Conservation (phyloP, 441 rosid species). For the Dalechampia spathulata region DNA sequence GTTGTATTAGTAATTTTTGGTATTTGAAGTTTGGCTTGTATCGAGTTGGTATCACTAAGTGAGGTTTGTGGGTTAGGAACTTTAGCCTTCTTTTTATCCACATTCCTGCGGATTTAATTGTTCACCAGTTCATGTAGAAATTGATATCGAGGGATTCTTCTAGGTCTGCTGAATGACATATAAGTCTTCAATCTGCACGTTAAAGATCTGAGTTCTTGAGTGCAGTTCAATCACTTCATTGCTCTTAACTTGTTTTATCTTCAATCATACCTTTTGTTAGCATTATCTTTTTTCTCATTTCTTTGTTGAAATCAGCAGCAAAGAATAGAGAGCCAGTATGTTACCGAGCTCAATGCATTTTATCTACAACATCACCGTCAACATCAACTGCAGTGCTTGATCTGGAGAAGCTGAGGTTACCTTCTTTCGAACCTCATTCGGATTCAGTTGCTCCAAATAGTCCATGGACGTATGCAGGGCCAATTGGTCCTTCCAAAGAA, state of each 20-base stretch:
- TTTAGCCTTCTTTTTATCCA: background rate
- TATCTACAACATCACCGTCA: conserved; percentile 52
- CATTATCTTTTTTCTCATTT: conserved; percentile 18
- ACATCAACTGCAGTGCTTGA: conserved; percentile 52
- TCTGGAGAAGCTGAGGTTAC: conserved; percentile 68
- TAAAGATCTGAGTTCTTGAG: no score
- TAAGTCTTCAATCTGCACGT: conserved; percentile 1
- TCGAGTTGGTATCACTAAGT: background rate
- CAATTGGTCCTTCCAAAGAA: conserved; percentile 50
- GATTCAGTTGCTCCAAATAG: conserved; percentile 37
- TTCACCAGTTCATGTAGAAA: background rate
- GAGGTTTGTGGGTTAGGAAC: background rate
- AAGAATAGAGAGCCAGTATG: conserved; percentile 41
- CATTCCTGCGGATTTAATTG: background rate
- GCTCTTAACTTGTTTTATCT: background rate
- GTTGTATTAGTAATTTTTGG: no score
- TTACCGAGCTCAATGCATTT: conserved; percentile 58
- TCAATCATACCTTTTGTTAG: background rate
- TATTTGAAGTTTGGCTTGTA: background rate
- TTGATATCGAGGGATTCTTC: background rate
- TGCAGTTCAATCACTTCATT: background rate
- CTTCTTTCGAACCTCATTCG: conserved; percentile 55
- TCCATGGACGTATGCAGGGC: conserved; percentile 55
- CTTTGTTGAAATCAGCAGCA: conserved; percentile 43
- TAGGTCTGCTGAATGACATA: background rate